Evolutionary conservation across 148 eudicot genomes (phyloP).

Genomic region (Cornus florida): DNA sequence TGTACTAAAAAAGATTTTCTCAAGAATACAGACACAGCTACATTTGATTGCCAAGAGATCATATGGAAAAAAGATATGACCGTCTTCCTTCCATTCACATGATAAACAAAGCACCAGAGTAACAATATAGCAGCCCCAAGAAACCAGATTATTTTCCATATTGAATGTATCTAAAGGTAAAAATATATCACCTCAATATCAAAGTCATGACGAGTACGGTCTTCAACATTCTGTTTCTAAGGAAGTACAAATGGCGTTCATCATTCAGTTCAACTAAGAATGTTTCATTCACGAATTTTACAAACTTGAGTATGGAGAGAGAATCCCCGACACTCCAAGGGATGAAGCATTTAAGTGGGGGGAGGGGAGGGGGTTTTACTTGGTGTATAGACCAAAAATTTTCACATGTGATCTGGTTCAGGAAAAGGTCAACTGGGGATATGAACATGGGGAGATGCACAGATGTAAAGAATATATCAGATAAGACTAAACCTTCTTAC

Average conservation of each 20-base stretch:
- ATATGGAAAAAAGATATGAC: no score
- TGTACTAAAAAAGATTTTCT: no score
- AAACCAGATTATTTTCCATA: no score
- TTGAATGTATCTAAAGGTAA: no score
- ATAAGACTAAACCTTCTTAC: slow-evolving; percentile 29
- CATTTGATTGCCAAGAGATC: no score
- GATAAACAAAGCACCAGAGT: no score
- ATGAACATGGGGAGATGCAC: slow-evolving; percentile 6
- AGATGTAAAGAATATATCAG: slow-evolving; percentile 6
- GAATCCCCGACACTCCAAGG: background rate
- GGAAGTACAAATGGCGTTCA: background rate
- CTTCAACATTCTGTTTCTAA: background rate
- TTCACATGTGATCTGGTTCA: background rate
- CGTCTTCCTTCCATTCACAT: no score
- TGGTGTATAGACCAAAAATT: background rate
- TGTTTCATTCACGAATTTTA: background rate
- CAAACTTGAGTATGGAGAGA: slow-evolving; percentile 1
- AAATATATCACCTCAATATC: no score
- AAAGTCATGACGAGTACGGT: no score
- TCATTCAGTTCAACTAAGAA: background rate
- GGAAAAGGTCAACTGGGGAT: background rate
- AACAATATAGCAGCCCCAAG: no score
- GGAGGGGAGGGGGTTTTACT: background rate
- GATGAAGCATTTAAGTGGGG: background rate
- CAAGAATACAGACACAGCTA: no score